These are phyloP conservation scores for Daldinia eschscholtzii DNA, from an alignment of 2,329 filamentous ascomycete genomes.

Conservation along the genomic window DNA sequence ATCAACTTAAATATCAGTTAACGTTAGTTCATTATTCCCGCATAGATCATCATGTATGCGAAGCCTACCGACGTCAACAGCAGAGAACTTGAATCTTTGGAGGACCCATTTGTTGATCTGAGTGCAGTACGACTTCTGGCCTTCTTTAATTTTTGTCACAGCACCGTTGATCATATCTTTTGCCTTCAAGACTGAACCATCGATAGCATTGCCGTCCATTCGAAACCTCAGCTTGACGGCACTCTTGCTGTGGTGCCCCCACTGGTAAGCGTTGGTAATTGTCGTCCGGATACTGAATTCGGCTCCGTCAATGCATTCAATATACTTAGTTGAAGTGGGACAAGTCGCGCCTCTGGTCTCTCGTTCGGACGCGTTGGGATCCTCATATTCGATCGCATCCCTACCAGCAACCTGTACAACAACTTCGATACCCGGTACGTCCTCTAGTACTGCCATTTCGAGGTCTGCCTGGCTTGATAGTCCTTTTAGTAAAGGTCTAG, in stretches of 20 bases:
- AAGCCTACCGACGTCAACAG: constrained; percentile 47
- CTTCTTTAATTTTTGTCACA: neutral
- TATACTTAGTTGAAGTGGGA: constrained; percentile 48
- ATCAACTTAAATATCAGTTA: constrained; percentile 36
- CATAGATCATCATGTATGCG: too few species aligned
- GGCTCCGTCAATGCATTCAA: constrained; percentile 49
- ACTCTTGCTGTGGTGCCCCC: constrained; percentile 43
- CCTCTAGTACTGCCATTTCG: constrained; percentile 47
- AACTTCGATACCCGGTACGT: constrained; percentile 46
- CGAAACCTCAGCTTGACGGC: constrained; percentile 23
- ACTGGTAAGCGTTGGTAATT: constrained; percentile 40
- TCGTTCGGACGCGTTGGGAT: constrained; percentile 38
- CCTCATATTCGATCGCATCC: constrained; percentile 45
- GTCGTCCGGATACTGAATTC: constrained; percentile 45
- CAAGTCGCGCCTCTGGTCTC: constrained; percentile 1
- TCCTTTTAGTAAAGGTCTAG: neutral
- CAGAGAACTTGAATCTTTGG: constrained; percentile 47
- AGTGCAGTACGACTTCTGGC: neutral
- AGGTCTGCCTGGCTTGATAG: neutral
- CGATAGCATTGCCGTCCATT: constrained; percentile 45
- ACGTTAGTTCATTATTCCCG: neutral
- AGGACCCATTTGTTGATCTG: constrained; percentile 23
- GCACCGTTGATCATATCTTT: neutral
- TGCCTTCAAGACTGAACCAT: neutral
- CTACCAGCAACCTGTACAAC: constrained; percentile 44